Conservation (phyloP, 129 eudicot species). For the Saposhnikovia divaricata region DNA sequence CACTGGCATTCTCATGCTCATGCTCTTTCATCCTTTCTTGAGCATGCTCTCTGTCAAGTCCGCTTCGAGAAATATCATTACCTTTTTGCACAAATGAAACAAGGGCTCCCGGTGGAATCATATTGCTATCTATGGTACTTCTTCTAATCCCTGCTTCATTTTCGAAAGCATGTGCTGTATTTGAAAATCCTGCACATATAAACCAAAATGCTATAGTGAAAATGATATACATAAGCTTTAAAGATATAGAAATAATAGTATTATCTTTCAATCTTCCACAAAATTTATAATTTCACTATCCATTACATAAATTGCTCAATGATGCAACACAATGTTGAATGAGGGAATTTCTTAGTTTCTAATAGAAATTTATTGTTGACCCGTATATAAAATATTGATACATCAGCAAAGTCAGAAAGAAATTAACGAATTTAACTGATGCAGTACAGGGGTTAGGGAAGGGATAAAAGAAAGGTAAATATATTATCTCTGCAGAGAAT, state of each 20-base stretch:
- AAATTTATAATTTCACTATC: not conserved
- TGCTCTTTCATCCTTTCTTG: too few relatives aligned
- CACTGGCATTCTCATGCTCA: too few relatives aligned
- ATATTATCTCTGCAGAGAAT: too few relatives aligned
- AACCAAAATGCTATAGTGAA: not conserved
- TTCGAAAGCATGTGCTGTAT: conserved; percentile 71
- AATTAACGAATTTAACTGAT: not conserved
- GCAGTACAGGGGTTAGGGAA: too few relatives aligned
- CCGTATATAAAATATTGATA: too few relatives aligned
- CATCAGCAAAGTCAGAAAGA: not conserved
- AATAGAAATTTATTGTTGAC: too few relatives aligned
- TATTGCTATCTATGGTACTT: conserved; percentile 68
- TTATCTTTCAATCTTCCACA: not conserved
- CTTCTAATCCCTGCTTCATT: conserved; percentile 73
- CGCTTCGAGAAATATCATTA: too few relatives aligned
- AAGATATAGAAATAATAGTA: not conserved
- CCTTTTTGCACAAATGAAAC: conserved; percentile 54
- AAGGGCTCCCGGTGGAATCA: conserved; percentile 65
- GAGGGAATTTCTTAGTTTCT: not conserved
- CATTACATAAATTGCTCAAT: not conserved
- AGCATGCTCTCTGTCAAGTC: too few relatives aligned
- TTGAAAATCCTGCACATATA: conserved; percentile 65
- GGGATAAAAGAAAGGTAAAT: too few relatives aligned
- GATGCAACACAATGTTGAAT: not conserved
- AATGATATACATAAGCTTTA: not conserved